Percentiles rank a stretch among this genome's conserved stretches.
These are phyloP conservation scores for Verticillium nubilum DNA, from an alignment of 2,329 filamentous ascomycete species.

Conservation along the genomic window DNA sequence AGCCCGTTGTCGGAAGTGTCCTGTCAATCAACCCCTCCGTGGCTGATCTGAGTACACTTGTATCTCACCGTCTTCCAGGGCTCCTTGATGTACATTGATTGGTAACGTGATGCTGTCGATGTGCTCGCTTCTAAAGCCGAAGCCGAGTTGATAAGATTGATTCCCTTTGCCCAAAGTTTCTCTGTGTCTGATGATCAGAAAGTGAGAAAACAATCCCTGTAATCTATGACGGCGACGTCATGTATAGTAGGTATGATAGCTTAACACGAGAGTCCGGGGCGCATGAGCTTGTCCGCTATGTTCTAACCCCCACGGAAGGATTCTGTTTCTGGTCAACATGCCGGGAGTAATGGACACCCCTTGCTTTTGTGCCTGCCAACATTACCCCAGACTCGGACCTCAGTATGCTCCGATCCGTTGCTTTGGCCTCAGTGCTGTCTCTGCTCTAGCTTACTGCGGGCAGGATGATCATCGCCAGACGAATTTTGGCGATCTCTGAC, in stretches of 20 bases:
- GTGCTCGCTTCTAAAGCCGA: too few relatives aligned
- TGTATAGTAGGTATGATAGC: not conserved
- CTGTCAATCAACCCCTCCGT: not conserved
- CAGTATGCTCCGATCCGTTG: not conserved
- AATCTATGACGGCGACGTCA: not conserved
- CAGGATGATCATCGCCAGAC: not conserved
- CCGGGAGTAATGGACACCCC: not conserved
- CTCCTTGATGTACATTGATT: too few relatives aligned
- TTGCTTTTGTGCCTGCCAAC: not conserved
- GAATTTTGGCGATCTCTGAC: not conserved
- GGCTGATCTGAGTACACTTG: too few relatives aligned
- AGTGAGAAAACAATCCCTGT: not conserved
- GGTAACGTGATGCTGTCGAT: too few relatives aligned
- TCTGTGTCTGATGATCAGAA: too few relatives aligned
- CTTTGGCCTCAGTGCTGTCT: too few relatives aligned
- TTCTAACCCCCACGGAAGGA: not conserved
- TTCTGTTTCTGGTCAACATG: not conserved
- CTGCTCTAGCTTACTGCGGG: too few relatives aligned
- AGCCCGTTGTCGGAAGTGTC: not conserved
- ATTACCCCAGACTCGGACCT: not conserved
- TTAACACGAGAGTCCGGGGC: too few relatives aligned
- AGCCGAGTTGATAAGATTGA: too few relatives aligned
- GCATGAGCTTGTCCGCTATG: not conserved
- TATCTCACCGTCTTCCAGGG: too few relatives aligned
- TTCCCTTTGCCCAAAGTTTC: too few relatives aligned